Evolutionary conservation across 2,329 filamentous ascomycete genomes (phyloP), one percentile per base, ranked within the genome.

Genomic region (Trichoderma sp.): DNA sequence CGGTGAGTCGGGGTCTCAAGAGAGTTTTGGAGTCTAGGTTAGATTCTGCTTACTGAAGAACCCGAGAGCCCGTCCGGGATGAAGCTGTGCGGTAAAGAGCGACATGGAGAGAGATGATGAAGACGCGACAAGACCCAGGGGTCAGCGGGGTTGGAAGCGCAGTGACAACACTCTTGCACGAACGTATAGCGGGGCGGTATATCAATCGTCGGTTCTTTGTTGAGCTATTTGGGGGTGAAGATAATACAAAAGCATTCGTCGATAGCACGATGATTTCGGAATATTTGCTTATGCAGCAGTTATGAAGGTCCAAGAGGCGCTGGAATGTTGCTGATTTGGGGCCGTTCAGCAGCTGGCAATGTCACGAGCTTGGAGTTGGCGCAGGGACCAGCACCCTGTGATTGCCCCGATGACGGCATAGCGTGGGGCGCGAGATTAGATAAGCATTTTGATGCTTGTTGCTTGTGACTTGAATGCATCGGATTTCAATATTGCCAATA

Each of bases 21-120:
- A 6, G 15, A 14, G 6, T 14, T 12, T 28, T 15, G 7, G 14
- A 6, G 24, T 18, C 6, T 12, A 5, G 3, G 6, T 39, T 24
- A 28, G 7, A 47, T 24, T 68, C 28, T n/a, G 12, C 76, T 56
- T 75, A 85, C 84, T 80, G 6, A 91, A 83, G 74, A 90, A 90
- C n/a, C 91, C 90, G 74, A 92, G 82, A 26, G 87, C 90, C 77
- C 88, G 86, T 34, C 90, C 90, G 21, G 91, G 91, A 79, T 89
- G 84, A 39, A 93, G 88, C 79, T 91, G 89, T 71, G 89, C 89
- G 36, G 82, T 84, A 76, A 89, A 87, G 63, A 87, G 82, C 58
- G 86, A 83, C 84, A 84, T 84, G 75, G 66, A 47, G 43, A 75
- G 67, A 24, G 21, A 47, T 32, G 63, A 6, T 18, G 57, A 34